Evolutionary conservation across 768 basidiomycete species (phyloP).

Genomic region (Russula foetens): DNA sequence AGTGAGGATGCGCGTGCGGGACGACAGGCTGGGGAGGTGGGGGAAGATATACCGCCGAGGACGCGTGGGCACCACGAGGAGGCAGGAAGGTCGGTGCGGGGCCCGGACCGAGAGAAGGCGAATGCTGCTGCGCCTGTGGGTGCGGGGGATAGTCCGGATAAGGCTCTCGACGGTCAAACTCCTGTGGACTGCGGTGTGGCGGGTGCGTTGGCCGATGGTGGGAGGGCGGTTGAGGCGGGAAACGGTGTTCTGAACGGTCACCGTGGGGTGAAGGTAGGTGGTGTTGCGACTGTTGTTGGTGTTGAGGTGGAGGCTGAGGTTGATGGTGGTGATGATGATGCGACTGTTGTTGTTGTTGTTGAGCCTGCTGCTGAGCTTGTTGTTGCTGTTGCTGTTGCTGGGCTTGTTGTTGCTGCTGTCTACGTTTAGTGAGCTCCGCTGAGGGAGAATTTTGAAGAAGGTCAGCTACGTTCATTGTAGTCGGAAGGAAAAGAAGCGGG

Average conservation of each 20-base stretch:
- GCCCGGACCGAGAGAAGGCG: slow-evolving; percentile 7
- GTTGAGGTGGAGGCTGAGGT: slow-evolving; percentile 26
- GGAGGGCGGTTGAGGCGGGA: slow-evolving; percentile 16
- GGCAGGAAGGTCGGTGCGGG: slow-evolving; percentile 15
- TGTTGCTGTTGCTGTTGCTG: slow-evolving; percentile 24
- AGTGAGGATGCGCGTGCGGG: slow-evolving; percentile 19
- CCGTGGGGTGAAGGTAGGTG: slow-evolving; percentile 23
- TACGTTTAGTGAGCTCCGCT: slow-evolving; percentile 36
- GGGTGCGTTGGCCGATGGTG: slow-evolving; percentile 19
- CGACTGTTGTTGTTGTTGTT: slow-evolving; percentile 21
- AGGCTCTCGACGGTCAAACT: slow-evolving; percentile 18
- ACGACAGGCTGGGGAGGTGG: slow-evolving; percentile 18
- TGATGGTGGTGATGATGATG: slow-evolving; percentile 17
- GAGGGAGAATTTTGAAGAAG: slow-evolving; percentile 66
- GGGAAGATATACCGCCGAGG: slow-evolving; percentile 17
- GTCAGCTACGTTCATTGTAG: slow-evolving; percentile 59
- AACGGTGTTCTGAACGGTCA: slow-evolving; percentile 22
- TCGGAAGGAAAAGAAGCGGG: slow-evolving; percentile 4
- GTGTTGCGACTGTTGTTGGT: slow-evolving; percentile 22
- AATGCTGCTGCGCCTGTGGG: slow-evolving; percentile 14
- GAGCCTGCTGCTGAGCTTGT: slow-evolving; percentile 18
- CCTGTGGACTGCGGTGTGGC: slow-evolving; percentile 17
- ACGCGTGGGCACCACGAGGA: slow-evolving; percentile 19
- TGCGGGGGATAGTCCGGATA: slow-evolving; percentile 13
- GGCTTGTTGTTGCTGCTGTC: slow-evolving; percentile 21